Base-by-base conservation (phyloP, 805 yeast species). In the Jamesozyma spencerorum region DNA sequence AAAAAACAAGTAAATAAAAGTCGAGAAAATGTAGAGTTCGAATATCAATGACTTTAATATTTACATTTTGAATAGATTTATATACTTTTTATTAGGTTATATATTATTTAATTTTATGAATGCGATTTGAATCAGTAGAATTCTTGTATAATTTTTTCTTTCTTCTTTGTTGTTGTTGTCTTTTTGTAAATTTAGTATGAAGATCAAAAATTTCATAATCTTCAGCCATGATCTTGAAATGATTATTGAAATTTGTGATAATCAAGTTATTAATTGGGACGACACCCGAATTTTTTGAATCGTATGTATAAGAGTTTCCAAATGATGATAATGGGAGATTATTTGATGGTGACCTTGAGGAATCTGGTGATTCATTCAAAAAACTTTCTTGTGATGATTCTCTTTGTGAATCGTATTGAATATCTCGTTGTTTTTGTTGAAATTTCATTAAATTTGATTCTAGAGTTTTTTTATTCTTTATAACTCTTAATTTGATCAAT, bases 181-280 rank as follows among this genome's bases (percentile, higher is more conserved):
- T 15, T n/a, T 17, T 26, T n/a, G n/a, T 22, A 18, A 34, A 39
- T 30, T 39, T 39, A 12, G 38, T 37, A 34, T 48, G 42, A 10
- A 51, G 38, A 40, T 54, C 59, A 39, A 51, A 55, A 6, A 50
- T 47, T 40, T 57, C 61, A 40, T 55, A 55, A 37, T 53, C 51
- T 33, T 55, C 61, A 2, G 57, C 58, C 42, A 53, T 47, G 17
- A 46, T 37, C 37, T 52, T 53, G 44, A 58, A 58, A 42, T 56
- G 57, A n/a, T 41, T 41, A 20, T 55, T 52, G 34, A 53, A 57
- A 38, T 55, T 57, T 18, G 51, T 34, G 13, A 48, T 40, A 8
- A 55, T 38, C 40, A 50, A 59, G 24, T 42, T 43, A 27, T 37
- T 43, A 13, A 26, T 34, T 4, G 39, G 32, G 3, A 28, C 15